phyloP scores from a whole-genome alignment of 805 yeast species.

The Zygosaccharomyces siamensis region DNA sequence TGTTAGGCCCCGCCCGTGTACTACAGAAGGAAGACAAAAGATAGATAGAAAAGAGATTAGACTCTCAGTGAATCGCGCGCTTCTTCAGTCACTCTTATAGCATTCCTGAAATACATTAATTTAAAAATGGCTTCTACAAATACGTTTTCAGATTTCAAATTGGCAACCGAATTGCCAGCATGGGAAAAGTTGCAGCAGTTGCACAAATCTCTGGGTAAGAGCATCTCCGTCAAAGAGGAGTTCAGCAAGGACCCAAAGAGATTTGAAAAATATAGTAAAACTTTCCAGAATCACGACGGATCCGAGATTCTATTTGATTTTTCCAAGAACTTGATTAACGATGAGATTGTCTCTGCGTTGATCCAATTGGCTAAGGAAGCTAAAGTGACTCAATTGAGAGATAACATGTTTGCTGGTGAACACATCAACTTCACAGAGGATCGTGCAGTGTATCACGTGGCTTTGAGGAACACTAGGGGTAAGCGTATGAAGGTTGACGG shows the following conservation, averaged over 20 bases:
- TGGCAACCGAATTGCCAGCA: constrained; percentile 71
- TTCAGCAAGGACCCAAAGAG: constrained; percentile 71
- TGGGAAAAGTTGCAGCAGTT: constrained; percentile 74
- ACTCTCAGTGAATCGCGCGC: background rate
- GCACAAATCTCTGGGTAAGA: constrained; percentile 65
- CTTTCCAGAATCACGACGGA: constrained; percentile 79
- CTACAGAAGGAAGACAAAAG: background rate
- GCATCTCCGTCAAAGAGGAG: constrained; percentile 69
- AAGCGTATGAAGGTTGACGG: constrained; percentile 88
- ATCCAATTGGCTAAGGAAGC: constrained; percentile 85
- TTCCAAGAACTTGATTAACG: constrained; percentile 90
- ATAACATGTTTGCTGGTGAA: constrained; percentile 86
- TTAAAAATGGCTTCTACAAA: constrained; percentile 22
- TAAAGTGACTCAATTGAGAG: constrained; percentile 78
- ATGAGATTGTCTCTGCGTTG: constrained; percentile 65
- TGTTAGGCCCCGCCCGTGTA: too few species aligned
- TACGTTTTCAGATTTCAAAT: constrained; percentile 47
- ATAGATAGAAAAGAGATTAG: background rate
- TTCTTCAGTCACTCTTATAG: too few species aligned
- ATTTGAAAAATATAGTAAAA: constrained; percentile 68
- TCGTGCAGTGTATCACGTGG: constrained; percentile 96
- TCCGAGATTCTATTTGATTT: constrained; percentile 89
- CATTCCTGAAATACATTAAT: background rate
- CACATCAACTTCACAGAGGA: constrained; percentile 94
- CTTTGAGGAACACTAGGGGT: constrained; percentile 87